A percentile compares a stretch with the other conserved stretches of the same genome.
These are phyloP conservation scores for Populus simonii DNA, from an alignment of 345 rosid genomes.

Conservation along the genomic window DNA sequence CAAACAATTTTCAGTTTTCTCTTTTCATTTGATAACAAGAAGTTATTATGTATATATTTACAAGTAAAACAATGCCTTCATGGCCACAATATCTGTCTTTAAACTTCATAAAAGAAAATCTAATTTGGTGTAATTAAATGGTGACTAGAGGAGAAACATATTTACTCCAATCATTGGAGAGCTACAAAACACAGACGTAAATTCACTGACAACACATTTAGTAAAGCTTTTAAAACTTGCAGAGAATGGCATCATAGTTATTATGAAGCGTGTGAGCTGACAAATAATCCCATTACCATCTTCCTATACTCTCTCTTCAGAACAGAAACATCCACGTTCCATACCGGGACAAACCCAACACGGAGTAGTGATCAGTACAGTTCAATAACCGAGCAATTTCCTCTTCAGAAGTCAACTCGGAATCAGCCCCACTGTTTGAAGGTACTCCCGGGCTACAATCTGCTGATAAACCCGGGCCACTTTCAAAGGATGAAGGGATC, in stretches of 20 bases:
- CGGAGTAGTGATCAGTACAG: conserved; percentile 83
- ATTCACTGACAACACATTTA: not conserved
- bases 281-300: conserved; percentile 51
- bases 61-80: not conserved
- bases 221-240: not conserved
- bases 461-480: conserved; percentile 51
- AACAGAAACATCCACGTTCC: conserved; percentile 61
- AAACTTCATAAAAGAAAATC: not conserved
- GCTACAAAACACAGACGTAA: not conserved
- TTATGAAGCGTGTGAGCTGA: conserved; percentile 5
- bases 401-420: conserved; percentile 85
- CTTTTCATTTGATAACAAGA: not conserved
- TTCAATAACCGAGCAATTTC: conserved; percentile 79
- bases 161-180: not conserved
- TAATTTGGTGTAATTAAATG: not conserved
- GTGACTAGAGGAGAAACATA: not conserved
- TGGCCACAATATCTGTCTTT: not conserved
- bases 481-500: conserved; percentile 46
- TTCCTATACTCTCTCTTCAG: conserved; percentile 90
- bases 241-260: conserved; percentile 4
- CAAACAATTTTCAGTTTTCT: conserved; percentile 3
- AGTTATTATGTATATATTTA: conserved; percentile 1
- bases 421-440: conserved; percentile 81
- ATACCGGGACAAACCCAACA: conserved; percentile 61
- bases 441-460: conserved; percentile 74